phyloP scores from a whole-genome alignment of 208 protist species.

The Trypanosoma brucei region DNA sequence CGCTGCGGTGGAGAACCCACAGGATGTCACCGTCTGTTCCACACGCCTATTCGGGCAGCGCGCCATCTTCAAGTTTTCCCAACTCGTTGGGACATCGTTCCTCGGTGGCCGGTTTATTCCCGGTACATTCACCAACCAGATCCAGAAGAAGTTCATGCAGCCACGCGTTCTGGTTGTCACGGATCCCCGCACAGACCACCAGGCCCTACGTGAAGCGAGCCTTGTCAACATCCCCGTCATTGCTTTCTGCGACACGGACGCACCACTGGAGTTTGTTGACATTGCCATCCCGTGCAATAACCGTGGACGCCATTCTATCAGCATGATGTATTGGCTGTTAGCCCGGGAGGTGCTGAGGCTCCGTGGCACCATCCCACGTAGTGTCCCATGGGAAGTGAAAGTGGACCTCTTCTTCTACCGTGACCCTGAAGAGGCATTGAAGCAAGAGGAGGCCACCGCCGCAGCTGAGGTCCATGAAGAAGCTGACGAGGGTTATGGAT shows the following conservation, averaged over 20 bases:
- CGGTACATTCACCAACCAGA: slow-evolving; percentile 99
- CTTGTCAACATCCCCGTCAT: slow-evolving; percentile 99
- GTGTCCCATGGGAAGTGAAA: slow-evolving; percentile 96
- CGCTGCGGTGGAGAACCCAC: slow-evolving; percentile 97
- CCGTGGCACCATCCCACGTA: slow-evolving; percentile 90
- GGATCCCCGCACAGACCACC: slow-evolving; percentile 96
- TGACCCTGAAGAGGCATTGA: slow-evolving; percentile 91
- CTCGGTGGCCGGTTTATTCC: slow-evolving; percentile 96
- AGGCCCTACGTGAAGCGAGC: slow-evolving; percentile 95
- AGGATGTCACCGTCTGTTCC: slow-evolving; percentile 96
- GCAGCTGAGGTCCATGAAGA: slow-evolving; percentile 29
- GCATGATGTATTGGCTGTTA: slow-evolving; percentile 99
- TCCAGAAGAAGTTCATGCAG: slow-evolving; percentile 97
- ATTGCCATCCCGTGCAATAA: slow-evolving; percentile 99
- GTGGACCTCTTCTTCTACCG: slow-evolving; percentile 99
- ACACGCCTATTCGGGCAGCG: slow-evolving; percentile 93
- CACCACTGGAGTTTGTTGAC: slow-evolving; percentile 96
- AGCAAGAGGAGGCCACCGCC: slow-evolving; percentile 67
- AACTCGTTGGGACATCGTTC: slow-evolving; percentile 91
- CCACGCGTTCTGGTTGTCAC: slow-evolving; percentile 97
- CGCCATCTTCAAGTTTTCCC: slow-evolving; percentile 97
- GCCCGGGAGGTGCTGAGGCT: slow-evolving; percentile 97
- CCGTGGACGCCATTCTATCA: slow-evolving; percentile 93
- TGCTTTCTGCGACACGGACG: slow-evolving; percentile 98
- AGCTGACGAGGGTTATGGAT: slow-evolving; percentile 61